Evolutionary conservation across 148 eudicot genomes (phyloP).

Genomic region (Spergularia marina): DNA sequence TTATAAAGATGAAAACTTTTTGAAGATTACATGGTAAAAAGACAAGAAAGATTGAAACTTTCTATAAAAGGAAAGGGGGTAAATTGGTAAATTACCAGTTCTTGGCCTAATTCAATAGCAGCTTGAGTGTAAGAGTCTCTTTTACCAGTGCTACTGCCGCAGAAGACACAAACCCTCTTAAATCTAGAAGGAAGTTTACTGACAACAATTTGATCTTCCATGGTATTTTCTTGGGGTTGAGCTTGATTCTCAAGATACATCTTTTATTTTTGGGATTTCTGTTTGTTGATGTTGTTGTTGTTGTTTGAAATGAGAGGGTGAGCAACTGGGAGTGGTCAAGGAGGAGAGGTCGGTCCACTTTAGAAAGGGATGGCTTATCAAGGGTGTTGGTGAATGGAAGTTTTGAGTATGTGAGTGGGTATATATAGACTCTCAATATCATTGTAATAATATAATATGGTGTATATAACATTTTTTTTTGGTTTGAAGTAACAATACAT

Average conservation of each 20-base stretch:
- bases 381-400: slow-evolving; percentile 3
- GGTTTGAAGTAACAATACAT: no score
- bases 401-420: slow-evolving; percentile 3
- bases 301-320: neutral
- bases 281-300: neutral
- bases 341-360: slow-evolving; percentile 22
- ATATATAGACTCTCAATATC: no score
- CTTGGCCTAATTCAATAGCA: slow-evolving; percentile 54
- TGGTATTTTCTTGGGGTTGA: slow-evolving; percentile 18
- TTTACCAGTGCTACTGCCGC: slow-evolving; percentile 59
- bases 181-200: slow-evolving; percentile 34
- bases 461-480: no score
- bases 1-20: neutral
- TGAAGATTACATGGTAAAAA: neutral
- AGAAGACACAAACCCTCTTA: slow-evolving; percentile 55
- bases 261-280: neutral
- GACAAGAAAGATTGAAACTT: neutral
- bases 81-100: slow-evolving; percentile 30
- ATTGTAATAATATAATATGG: no score
- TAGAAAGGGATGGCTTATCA: slow-evolving; percentile 9
- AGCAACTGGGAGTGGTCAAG: slow-evolving; percentile 26
- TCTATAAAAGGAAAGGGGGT: neutral
- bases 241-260: slow-evolving; percentile 31
- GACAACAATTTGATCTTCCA: neutral
- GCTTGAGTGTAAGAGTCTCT: slow-evolving; percentile 44